These are phyloP conservation scores for Melastoma malabathricum DNA, from an alignment of 345 rosid genomes.

Conservation along the genomic window DNA sequence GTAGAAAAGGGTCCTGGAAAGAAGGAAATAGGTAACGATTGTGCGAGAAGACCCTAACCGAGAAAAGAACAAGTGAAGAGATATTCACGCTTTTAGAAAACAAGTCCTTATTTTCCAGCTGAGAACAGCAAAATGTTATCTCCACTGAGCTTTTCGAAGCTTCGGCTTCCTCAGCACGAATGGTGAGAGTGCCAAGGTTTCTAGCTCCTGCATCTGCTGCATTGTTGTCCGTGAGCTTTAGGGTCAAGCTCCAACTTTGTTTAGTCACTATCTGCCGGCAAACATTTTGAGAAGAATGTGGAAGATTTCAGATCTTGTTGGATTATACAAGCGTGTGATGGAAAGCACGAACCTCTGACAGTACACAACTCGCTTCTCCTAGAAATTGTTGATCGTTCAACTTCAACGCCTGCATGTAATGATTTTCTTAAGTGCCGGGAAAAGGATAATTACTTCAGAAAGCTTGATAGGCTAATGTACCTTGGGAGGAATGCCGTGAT, in stretches of 20 bases:
- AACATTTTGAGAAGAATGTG: too few relatives aligned
- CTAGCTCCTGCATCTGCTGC: conserved; percentile 19
- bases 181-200: conserved; percentile 43
- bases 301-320: too few relatives aligned
- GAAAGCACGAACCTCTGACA: conserved; percentile 29
- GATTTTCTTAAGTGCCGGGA: too few relatives aligned
- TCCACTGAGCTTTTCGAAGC: conserved; percentile 51
- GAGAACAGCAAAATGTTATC: conserved; percentile 31
- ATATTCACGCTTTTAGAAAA: conserved; percentile 62
- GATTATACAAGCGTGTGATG: too few relatives aligned
- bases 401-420: conserved; percentile 4
- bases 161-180: conserved; percentile 61
- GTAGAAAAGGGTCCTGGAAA: conserved; percentile 70
- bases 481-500: conserved; percentile 61
- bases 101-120: conserved; percentile 56
- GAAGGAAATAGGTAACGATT: neutral
- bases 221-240: conserved; percentile 30
- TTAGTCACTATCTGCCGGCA: conserved; percentile 51
- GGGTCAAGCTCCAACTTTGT: conserved; percentile 30
- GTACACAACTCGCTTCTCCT: conserved; percentile 64
- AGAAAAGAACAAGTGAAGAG: too few relatives aligned
- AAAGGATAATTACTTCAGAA: too few relatives aligned
- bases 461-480: conserved; percentile 26
- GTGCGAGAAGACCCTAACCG: too few relatives aligned
- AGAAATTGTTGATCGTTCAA: conserved; percentile 32